Conservation (phyloP, 805 yeast species). For the Wickerhamiella slavikovae region DNA sequence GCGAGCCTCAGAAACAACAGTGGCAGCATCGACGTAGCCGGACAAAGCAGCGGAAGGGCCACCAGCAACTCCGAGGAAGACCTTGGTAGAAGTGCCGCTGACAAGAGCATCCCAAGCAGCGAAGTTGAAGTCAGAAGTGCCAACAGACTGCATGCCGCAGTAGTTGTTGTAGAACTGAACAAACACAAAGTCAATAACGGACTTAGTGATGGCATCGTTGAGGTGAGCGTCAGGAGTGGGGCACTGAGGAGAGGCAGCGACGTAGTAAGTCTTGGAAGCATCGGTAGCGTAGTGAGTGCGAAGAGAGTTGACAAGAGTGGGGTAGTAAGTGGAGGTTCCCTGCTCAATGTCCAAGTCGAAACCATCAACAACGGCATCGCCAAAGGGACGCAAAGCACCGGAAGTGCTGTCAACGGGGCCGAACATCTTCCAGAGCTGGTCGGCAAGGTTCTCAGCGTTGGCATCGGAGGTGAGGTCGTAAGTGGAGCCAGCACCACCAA, state of each 20-base stretch:
- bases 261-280: conserved; percentile 24
- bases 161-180: conserved; percentile 49
- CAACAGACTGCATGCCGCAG: conserved; percentile 17
- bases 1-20: conserved; percentile 10
- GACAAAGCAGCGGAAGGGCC: conserved; percentile 29
- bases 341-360: conserved; percentile 42
- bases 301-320: conserved; percentile 23
- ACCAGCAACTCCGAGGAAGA: conserved; percentile 48
- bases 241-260: conserved; percentile 53
- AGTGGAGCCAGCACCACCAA: conserved; percentile 31
- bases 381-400: conserved; percentile 21
- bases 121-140: conserved; percentile 18
- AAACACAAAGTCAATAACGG: conserved; percentile 36
- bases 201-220: conserved; percentile 22
- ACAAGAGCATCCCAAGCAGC: conserved; percentile 34
- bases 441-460: conserved; percentile 27
- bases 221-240: conserved; percentile 34
- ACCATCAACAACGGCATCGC: conserved; percentile 41
- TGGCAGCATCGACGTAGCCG: conserved; percentile 33
- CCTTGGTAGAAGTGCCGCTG: conserved; percentile 24
- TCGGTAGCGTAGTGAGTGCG: conserved; percentile 11
- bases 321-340: conserved; percentile 26
- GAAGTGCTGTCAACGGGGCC: conserved; percentile 22
- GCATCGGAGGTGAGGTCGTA: conserved; percentile 29
- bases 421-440: conserved; percentile 25